phyloP scores from a whole-genome alignment of 2,329 filamentous ascomycete genomes.

The Colletotrichum karsti region DNA sequence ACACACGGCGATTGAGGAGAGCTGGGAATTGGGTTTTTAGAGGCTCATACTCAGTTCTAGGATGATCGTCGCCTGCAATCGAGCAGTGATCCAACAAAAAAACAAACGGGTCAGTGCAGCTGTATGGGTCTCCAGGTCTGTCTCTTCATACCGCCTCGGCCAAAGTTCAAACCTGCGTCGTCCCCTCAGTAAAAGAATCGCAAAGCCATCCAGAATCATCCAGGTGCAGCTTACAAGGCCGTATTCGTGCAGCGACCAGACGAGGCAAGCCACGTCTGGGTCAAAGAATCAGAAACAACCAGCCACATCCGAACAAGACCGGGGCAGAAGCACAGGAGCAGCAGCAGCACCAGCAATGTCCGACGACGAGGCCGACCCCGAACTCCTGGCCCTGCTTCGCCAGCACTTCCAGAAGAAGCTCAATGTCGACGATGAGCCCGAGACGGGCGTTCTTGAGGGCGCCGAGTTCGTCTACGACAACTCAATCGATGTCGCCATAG shows the following conservation, averaged over 20 bases:
- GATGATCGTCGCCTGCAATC: constrained; percentile 16
- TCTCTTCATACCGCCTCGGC: constrained; percentile 1
- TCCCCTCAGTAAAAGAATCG: constrained; percentile 21
- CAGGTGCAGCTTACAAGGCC: constrained; percentile 13
- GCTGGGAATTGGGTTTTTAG: neutral
- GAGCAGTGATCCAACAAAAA: constrained; percentile 17
- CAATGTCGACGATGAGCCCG: constrained; percentile 65
- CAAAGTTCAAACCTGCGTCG: constrained; percentile 18
- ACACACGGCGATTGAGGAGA: neutral
- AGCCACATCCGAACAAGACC: neutral
- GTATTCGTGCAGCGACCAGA: neutral
- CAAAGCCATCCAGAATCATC: constrained; percentile 14
- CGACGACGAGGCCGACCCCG: constrained; percentile 89
- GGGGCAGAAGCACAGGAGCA: too few species aligned
- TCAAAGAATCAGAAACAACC: neutral
- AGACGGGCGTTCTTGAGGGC: constrained; percentile 83
- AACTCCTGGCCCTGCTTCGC: constrained; percentile 86
- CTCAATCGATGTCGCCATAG: constrained; percentile 89
- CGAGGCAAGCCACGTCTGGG: neutral
- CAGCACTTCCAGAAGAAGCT: constrained; percentile 76
- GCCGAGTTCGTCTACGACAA: constrained; percentile 93
- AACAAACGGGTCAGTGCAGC: constrained; percentile 27
- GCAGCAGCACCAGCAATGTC: constrained; percentile 71
- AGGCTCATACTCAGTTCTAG: neutral
- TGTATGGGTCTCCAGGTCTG: constrained; percentile 23